Evolutionary conservation across 805 yeast species (phyloP).

Genomic region (Cyberlindnera maritima): DNA sequence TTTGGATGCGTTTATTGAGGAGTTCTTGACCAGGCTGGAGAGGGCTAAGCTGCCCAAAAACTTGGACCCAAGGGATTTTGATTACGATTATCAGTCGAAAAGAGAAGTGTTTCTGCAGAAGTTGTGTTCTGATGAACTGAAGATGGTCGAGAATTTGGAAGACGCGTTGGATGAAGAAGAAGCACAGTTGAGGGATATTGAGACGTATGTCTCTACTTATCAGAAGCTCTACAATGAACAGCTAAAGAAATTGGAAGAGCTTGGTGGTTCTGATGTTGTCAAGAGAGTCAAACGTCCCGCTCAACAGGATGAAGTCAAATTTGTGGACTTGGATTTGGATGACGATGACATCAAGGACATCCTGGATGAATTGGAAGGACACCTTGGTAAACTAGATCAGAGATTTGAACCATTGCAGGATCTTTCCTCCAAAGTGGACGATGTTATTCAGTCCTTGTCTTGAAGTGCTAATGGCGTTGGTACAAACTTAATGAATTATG

Average conservation of each 20-base stretch:
- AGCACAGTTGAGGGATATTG: slow-evolving; percentile 10
- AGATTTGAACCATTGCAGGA: slow-evolving; percentile 14
- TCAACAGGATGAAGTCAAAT: slow-evolving; percentile 4
- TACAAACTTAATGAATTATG: neutral
- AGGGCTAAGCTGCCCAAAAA: slow-evolving; percentile 19
- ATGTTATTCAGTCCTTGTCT: slow-evolving; percentile 2
- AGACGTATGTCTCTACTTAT: slow-evolving; percentile 14
- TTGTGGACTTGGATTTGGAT: slow-evolving; percentile 2
- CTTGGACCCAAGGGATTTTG: slow-evolving; percentile 16
- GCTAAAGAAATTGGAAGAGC: slow-evolving; percentile 7
- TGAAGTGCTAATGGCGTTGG: neutral
- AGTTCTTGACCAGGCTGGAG: slow-evolving; percentile 9
- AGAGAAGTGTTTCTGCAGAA: slow-evolving; percentile 17
- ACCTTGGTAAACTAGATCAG: slow-evolving; percentile 14
- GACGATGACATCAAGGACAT: slow-evolving; percentile 10
- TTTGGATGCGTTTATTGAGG: slow-evolving; percentile 10
- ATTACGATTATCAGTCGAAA: slow-evolving; percentile 21
- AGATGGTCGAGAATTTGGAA: slow-evolving; percentile 16
- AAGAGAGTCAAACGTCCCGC: slow-evolving; percentile 3
- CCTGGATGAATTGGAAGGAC: slow-evolving; percentile 15
- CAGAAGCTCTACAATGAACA: slow-evolving; percentile 14
- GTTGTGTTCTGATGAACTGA: slow-evolving; percentile 19
- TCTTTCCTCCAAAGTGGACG: slow-evolving; percentile 13
- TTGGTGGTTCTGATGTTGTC: slow-evolving; percentile 8
- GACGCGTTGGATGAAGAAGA: slow-evolving; percentile 12